These are phyloP conservation scores for Lentinus tigrinus DNA, from an alignment of 768 basidiomycete species.

Conservation along the genomic window DNA sequence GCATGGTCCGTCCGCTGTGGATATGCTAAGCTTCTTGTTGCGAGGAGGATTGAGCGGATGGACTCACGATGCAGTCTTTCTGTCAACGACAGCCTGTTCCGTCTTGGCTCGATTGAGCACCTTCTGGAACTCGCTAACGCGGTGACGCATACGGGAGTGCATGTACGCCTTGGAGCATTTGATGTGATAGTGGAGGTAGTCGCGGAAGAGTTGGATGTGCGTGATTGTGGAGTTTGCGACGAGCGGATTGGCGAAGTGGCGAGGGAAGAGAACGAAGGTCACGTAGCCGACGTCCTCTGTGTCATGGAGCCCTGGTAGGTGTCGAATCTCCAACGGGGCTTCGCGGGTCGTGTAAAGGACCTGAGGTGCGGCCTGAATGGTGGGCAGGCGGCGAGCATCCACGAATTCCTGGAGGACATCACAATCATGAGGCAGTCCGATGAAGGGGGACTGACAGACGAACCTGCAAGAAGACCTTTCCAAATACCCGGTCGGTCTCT, in stretches of 20 bases:
- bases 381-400: constrained; percentile 91
- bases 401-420: constrained; percentile 80
- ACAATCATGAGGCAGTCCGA: background rate
- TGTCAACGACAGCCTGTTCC: constrained; percentile 76
- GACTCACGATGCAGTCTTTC: constrained; percentile 87
- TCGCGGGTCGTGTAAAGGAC: constrained; percentile 94
- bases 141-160: constrained; percentile 94
- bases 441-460: constrained; percentile 17
- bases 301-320: constrained; percentile 75
- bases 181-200: constrained; percentile 99
- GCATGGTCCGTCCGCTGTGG: constrained; percentile 19
- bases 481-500: constrained; percentile 95
- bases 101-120: constrained; percentile 95
- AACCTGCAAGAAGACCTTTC: constrained; percentile 97
- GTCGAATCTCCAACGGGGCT: constrained; percentile 94
- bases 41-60: no score
- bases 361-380: constrained; percentile 95
- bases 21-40: background rate
- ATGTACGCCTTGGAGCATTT: constrained; percentile 99
- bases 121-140: constrained; percentile 94
- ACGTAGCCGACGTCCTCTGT: constrained; percentile 94
- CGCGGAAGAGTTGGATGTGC: constrained; percentile 94
- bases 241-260: constrained; percentile 78
- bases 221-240: constrained; percentile 81
- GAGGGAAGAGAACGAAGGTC: constrained; percentile 96